Evolutionary conservation across 257 asterid genomes (phyloP), one percentile per base, ranked within the genome.

Genomic region (Echium plantagineum): DNA sequence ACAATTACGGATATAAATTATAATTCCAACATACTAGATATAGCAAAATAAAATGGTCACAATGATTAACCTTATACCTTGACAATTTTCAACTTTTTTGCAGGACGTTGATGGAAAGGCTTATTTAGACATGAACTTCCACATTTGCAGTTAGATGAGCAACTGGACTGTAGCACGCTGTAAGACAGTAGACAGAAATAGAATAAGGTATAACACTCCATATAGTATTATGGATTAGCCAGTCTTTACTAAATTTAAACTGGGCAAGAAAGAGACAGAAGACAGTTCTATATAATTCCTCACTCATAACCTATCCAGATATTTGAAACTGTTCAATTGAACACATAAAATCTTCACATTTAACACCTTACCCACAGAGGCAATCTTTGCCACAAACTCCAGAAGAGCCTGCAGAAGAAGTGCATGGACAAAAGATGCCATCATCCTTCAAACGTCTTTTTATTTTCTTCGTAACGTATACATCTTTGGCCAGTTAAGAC

Each of bases 401-500:
- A 49, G 90, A 74, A 66, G 94, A 72, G 71, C 80, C 98, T 60
- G 77, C 46, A 15, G 80, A 60, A 21, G 87, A 76, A 75, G 79
- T 78, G 87, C 98, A 91, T 69, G 90, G 73, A 77, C 98, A 91
- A 63, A 71, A 88, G 66, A 85, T 88, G 63, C 94, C 96, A 78
- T 88, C 97, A 63, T 91, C 98, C 63, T 80, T 87, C 71, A 67
- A 68, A 31, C 94, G 95, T 81, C 69, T 81, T 81, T 85, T 91
- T 31, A 81, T 71, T 83, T 71, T 88, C 85, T 88, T 88, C 8
- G 94, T 81, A 69, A 81, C 79, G 70, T 91, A 89, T 61, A 91
- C 71, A 83, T 85, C 98, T 91, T 72, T 46, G 56, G 59, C 24
- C 55, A 57, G 80, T 85, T 76, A 90, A 72, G 83, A 63, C 22